Base-by-base conservation (phyloP, 495 filamentous ascomycete species). In the Barbatosphaeria neglecta region DNA sequence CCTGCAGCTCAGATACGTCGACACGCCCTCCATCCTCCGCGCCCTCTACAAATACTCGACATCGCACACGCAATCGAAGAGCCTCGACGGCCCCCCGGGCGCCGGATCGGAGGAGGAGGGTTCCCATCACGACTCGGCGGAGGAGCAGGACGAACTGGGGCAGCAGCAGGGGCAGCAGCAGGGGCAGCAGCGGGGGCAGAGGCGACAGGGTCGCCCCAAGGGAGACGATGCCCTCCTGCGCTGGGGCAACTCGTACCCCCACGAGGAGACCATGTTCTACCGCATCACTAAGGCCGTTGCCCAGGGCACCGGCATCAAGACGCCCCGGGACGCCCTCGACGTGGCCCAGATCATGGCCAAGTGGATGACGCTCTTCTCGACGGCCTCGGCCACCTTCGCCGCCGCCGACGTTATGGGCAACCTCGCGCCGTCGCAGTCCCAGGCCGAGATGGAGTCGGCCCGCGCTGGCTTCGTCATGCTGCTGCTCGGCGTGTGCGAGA, bases 21-120 rank as follows among this genome's bases (percentile, higher is more conserved):
- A 80, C 48, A 64, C 68, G 5, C 66, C 76, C 0, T 71, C 75
- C 8, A 68, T 84, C 2, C 65, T 88, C 47, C 54, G 61, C n/a
- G 73, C 70, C 4, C 60, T 86, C 3, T 71, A 80, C 51, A 71
- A 72, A 37, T 77, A 78, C 51, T 85, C 83, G 16, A 73, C 69
- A 6, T 66, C 68, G 18, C 68, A 70, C 31, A 43, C 43, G 5
- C 58, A 57, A 46, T 50, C 61, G 8, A 54, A 57, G 6, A 15
- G 50, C 6, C 44, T 28, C 3, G 28, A n/a, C n/a, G 17, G 17
- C 47, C 50, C 15, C 15, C 47, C 42, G 54, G 50, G n/a, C n/a
- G n/a, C n/a, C n/a, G n/a, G n/a, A n/a, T n/a, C n/a, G n/a, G n/a
- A n/a, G n/a, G n/a, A n/a, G n/a, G n/a, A n/a, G n/a, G n/a, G n/a